These are phyloP conservation scores for Chaetoceros muelleri DNA, from an alignment of 108 stramenopile species.

Conservation along the genomic window DNA sequence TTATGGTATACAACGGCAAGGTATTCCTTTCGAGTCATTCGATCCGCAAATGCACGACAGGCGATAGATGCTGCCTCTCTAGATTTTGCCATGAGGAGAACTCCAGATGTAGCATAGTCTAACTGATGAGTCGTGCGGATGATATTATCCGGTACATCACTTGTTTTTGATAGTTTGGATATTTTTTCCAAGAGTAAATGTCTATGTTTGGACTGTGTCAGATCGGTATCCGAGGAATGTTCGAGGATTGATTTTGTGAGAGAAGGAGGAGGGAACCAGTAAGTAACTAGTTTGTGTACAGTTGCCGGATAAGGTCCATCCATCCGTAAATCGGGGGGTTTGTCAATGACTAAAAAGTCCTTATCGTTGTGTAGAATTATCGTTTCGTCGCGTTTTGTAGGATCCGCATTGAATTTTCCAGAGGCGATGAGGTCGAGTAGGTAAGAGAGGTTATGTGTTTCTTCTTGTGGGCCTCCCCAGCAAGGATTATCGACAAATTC, in stretches of 20 bases:
- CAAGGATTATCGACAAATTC: conserved; percentile 52
- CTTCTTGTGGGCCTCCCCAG: conserved; percentile 44
- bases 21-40: conserved; percentile 27
- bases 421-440: conserved; percentile 18
- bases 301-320: conserved; percentile 27
- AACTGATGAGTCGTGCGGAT: conserved; percentile 15
- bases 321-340: conserved; percentile 43
- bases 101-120: conserved; percentile 40
- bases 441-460: conserved; percentile 34
- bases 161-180: conserved; percentile 1
- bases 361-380: conserved; percentile 26
- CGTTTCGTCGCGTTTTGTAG: conserved; percentile 1
- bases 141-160: conserved; percentile 7
- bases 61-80: conserved; percentile 22
- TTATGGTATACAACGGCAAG: conserved; percentile 19
- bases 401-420: background rate
- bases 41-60: conserved; percentile 20
- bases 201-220: background rate
- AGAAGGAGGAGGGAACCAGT: conserved; percentile 29
- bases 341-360: conserved; percentile 33
- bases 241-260: background rate
- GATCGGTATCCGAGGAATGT: background rate
- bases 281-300: conserved; percentile 30
- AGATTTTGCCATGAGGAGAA: conserved; percentile 21
- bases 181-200: background rate